Base-by-base conservation (phyloP, 2,329 filamentous ascomycete species). In the Phaeoacremonium minimum region DNA sequence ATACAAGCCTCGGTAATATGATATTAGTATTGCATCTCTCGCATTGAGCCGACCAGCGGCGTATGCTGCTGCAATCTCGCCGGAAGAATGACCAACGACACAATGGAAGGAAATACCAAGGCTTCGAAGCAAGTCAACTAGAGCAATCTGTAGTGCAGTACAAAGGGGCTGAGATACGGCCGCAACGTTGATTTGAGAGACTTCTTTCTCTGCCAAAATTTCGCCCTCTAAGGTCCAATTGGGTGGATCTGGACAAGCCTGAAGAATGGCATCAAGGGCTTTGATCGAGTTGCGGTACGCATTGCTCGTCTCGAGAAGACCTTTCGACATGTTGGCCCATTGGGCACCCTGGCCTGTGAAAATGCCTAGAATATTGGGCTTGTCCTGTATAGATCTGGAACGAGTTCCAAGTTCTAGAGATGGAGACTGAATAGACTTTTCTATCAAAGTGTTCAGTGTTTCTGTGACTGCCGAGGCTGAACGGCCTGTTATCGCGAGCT, bases 121-220 rank as follows among this genome's bases (percentile, higher is more conserved):
- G 13, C 43, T 44, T 9, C 33, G 34, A 4, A 60, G 44, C 5
- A 60, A 40, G 19, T 59, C 48, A 0, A 58, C 46, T 1, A 59
- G 45, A 1, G 56, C 72, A 3, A 79, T 57, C 44, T 79, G 75
- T 1, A 80, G 29, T 0, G 73, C 72, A 0, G 73, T 77, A 35
- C 67, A 76, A 1, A 75, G 47, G 1, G 75, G 69, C 42, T 78
- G 74, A 0, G 67, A 63, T 15, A 74, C 44, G 4, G 60, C 56
- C 1, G 68, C 61, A 14, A 58, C 46, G 7, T 60, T 28, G 0
- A 71, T 46, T 4, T 48, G 43, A 6, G 61, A 64, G 1, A 32
- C 19, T 1, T 39, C 35, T 2, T 38, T 26, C 1, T 51, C 48
- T 2, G 52, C 57, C 38, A 54, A 30, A 15, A 69, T 57, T 37